Conservation (phyloP, 352 stramenopile species). For the Globisporangium cystogenes region DNA sequence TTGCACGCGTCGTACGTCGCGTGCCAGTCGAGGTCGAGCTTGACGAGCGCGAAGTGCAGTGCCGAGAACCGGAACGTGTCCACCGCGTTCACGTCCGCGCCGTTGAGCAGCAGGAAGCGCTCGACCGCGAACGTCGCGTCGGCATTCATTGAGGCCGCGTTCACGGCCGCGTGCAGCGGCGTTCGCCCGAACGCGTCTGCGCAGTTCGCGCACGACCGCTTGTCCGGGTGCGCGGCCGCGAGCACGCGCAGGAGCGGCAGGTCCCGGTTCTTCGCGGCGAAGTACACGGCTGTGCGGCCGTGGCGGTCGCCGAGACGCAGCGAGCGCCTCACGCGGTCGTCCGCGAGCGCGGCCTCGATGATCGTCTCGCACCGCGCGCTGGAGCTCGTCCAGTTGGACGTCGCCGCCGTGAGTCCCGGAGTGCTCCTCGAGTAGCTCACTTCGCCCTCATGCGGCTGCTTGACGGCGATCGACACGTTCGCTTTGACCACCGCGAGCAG, state of each 20-base stretch:
- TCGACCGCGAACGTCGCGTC: conserved; percentile 76
- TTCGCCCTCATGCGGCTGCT: conserved; percentile 45
- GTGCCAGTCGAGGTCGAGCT: conserved; percentile 65
- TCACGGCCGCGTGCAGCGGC: conserved; percentile 65
- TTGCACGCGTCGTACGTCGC: conserved; percentile 29
- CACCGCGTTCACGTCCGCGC: conserved; percentile 40
- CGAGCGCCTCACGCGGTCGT: conserved; percentile 33
- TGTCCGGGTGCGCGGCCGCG: conserved; percentile 23
- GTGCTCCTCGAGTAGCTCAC: conserved; percentile 29
- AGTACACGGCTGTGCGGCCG: conserved; percentile 45
- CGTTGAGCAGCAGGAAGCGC: conserved; percentile 53
- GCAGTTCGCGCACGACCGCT: conserved; percentile 40
- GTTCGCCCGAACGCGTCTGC: conserved; percentile 48
- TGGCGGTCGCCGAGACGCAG: conserved; percentile 33
- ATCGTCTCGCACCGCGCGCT: background rate
- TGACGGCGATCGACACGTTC: conserved; percentile 31
- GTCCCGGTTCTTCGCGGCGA: conserved; percentile 52
- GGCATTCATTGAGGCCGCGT: conserved; percentile 52
- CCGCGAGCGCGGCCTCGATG: conserved; percentile 41
- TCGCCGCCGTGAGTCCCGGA: conserved; percentile 9
- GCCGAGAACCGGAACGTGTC: conserved; percentile 50
- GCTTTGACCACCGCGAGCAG: conserved; percentile 39
- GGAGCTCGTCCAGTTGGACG: too few species aligned
- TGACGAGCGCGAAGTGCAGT: conserved; percentile 65
- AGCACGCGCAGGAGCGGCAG: conserved; percentile 45